Evolutionary conservation across 352 stramenopile species (phyloP).

Genomic region (Aphanomyces cochlioides): DNA sequence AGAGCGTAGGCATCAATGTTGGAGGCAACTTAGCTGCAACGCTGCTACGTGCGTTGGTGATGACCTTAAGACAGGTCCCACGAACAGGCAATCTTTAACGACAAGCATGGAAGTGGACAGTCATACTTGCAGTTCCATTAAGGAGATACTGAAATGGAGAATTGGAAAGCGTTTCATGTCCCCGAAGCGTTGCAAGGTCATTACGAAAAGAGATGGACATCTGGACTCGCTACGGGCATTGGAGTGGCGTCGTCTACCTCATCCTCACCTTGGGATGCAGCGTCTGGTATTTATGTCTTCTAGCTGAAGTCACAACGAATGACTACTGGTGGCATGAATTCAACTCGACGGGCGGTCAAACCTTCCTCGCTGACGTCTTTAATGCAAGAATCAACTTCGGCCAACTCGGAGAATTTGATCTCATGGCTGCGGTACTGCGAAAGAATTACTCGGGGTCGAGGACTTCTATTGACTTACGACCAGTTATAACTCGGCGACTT

Average conservation of each 20-base stretch:
- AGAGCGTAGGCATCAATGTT: too few species aligned
- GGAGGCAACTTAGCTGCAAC: too few species aligned
- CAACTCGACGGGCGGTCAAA: constrained; percentile 17
- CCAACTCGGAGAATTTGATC: neutral
- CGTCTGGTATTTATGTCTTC: neutral
- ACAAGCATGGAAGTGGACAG: too few species aligned
- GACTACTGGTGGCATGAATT: constrained; percentile 28
- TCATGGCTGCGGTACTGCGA: neutral
- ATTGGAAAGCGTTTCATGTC: too few species aligned
- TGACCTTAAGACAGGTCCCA: too few species aligned
- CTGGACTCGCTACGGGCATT: too few species aligned
- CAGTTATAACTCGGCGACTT: neutral
- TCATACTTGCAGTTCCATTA: too few species aligned
- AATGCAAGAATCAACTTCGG: neutral
- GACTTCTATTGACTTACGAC: constrained; percentile 19
- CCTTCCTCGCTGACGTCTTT: constrained; percentile 12
- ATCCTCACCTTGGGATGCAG: constrained; percentile 19
- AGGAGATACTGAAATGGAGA: too few species aligned
- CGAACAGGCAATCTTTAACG: too few species aligned
- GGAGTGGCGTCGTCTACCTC: constrained; percentile 5
- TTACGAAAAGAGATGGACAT: too few species aligned
- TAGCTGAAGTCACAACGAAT: constrained; percentile 14
- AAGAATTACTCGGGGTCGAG: neutral
- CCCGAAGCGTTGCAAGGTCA: too few species aligned
- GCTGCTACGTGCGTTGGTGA: too few species aligned